phyloP scores from a whole-genome alignment of 1,284 basidiomycete genomes.

The Cryptococcus sp. region DNA sequence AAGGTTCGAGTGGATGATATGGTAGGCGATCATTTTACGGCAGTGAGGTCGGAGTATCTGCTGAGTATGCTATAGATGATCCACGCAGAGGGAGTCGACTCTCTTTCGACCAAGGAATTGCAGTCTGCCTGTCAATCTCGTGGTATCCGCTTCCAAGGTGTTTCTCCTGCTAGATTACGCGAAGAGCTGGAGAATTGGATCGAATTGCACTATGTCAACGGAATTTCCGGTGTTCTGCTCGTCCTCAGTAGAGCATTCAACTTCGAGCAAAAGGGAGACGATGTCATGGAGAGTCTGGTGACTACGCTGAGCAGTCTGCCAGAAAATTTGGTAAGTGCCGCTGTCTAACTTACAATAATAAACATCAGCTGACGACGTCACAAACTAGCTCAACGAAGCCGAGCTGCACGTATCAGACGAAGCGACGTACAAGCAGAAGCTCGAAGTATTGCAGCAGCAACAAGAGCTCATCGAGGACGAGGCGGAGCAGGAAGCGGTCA shows the following conservation, averaged over 20 bases:
- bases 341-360: background rate
- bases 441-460: constrained; percentile 96
- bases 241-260: constrained; percentile 92
- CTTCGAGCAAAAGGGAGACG: constrained; percentile 82
- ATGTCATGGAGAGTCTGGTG: constrained; percentile 81
- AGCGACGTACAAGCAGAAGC: constrained; percentile 94
- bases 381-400: constrained; percentile 81
- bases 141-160: constrained; percentile 83
- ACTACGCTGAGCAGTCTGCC: constrained; percentile 89
- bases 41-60: background rate
- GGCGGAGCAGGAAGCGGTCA: constrained; percentile 84
- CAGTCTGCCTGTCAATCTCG: constrained; percentile 91
- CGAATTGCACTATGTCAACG: constrained; percentile 76
- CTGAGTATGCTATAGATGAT: constrained; percentile 63
- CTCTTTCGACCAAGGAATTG: constrained; percentile 85
- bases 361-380: constrained; percentile 5
- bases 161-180: constrained; percentile 77
- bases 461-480: constrained; percentile 99
- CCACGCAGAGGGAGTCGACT: constrained; percentile 82
- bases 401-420: constrained; percentile 94
- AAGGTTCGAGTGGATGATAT: constrained; percentile 88
- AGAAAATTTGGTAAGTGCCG: constrained; percentile 79
- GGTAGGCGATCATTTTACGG: constrained; percentile 35
- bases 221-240: constrained; percentile 90
- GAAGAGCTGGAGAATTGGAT: constrained; percentile 95